These are phyloP conservation scores for Rhazya stricta DNA, from an alignment of 257 asterid species.

Conservation along the genomic window DNA sequence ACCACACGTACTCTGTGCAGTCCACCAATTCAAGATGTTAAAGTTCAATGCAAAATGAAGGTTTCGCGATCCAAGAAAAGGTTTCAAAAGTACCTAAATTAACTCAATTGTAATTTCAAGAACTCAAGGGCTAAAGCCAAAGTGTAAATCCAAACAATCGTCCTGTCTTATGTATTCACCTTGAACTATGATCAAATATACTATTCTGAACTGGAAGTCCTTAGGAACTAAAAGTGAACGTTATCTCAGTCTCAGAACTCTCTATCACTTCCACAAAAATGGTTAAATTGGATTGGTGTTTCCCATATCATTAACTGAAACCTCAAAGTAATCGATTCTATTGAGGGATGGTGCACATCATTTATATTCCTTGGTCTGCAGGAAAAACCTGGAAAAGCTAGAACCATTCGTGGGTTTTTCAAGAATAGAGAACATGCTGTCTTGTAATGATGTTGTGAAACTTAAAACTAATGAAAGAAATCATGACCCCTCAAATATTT, in stretches of 20 bases:
- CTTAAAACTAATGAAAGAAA: background rate
- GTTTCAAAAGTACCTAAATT: background rate
- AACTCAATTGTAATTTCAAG: background rate
- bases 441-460: background rate
- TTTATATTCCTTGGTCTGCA: background rate
- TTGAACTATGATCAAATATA: background rate
- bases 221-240: background rate
- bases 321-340: background rate
- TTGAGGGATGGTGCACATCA: background rate
- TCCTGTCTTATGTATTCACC: background rate
- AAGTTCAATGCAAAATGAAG: background rate
- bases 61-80: background rate
- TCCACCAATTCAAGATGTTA: too few relatives aligned
- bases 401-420: background rate
- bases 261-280: background rate
- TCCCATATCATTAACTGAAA: background rate
- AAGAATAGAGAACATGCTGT: background rate
- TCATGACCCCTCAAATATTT: background rate
- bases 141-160: background rate
- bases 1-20: background rate
- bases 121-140: background rate
- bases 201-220: background rate
- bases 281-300: background rate
- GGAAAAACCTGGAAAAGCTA: background rate
- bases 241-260: background rate